Evolutionary conservation across 108 stramenopile genomes (phyloP).

Genomic region (Nitzschia inconspicua): DNA sequence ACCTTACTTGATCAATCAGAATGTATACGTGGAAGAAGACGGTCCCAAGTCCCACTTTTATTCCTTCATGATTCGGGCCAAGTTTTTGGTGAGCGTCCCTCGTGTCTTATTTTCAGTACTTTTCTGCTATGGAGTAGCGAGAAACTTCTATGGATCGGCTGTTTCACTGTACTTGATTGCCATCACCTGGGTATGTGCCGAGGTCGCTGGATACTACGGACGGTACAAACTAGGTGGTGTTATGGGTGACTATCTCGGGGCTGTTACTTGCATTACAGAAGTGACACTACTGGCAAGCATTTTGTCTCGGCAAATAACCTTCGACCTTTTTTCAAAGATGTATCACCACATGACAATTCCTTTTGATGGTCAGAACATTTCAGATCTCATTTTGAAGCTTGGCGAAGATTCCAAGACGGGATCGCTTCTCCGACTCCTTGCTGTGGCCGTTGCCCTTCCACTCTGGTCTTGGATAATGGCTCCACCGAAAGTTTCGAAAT

Average conservation of each 20-base stretch:
- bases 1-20: conserved; percentile 53
- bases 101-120: conserved; percentile 44
- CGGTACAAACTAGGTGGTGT: conserved; percentile 50
- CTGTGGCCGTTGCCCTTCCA: too few species aligned
- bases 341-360: too few species aligned
- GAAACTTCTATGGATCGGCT: conserved; percentile 28
- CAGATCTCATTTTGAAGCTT: too few species aligned
- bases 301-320: conserved; percentile 2
- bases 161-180: conserved; percentile 27
- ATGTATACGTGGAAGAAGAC: conserved; percentile 62
- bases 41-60: conserved; percentile 76
- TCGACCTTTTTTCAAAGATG: too few species aligned
- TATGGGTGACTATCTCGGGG: conserved; percentile 80
- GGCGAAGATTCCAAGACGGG: too few species aligned
- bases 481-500: too few species aligned
- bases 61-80: conserved; percentile 62
- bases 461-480: too few species aligned
- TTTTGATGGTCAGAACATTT: too few species aligned
- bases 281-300: conserved; percentile 25
- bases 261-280: conserved; percentile 67
- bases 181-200: conserved; percentile 28
- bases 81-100: conserved; percentile 55
- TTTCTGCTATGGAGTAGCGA: conserved; percentile 27
- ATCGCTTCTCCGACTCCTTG: too few species aligned
- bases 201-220: conserved; percentile 39